Base-by-base conservation (phyloP, 1,139 yeast genomes). In the Saccharomyces hybrid region DNA sequence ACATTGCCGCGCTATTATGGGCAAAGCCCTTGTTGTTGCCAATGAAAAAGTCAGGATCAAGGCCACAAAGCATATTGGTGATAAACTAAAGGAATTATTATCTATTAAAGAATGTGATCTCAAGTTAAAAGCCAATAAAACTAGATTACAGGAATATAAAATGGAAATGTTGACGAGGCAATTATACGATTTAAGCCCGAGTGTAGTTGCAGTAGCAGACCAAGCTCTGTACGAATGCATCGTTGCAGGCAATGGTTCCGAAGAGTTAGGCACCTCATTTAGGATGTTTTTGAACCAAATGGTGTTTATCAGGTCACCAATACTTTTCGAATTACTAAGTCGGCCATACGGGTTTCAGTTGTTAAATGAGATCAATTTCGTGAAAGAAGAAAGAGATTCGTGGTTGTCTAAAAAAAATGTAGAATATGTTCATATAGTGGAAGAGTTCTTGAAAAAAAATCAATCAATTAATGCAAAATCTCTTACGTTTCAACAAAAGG, bases 1-100 rank as follows among this genome's bases (percentile, higher is more conserved):
- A 2, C 96, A 84, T 61, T 76, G 89, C 44, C 73, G 93, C 49
- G 78, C 83, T 16, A 74, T 91, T 2, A 72, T 91, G 49, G 75
- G 80, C 13, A 87, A 87, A 64, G 81, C 87, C 1, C 71, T 90
- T 53, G 78, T 81, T 28, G 77, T 84, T 0, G 79, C 85, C 1
- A 79, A 82, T 54, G 68, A 69, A 29, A 73, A 75, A 4, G 74
- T 88, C 5, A 77, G 89, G 55, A 57, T 76, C 2, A 78, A 75
- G 57, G 83, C 90, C 0, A 80, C 93, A 0, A 76, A 76, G 34
- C 71, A 77, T 29, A 64, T 88, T 23, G 75, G 85, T 0, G 70
- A 69, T 8, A 60, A 58, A 50, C 50, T 68, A 47, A 62, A 59
- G 48, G 57, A 56, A 27, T 48, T 60, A 19, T 41, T 56, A 1